These are phyloP conservation scores for Clonostachys sp. DNA, from an alignment of 2,329 filamentous ascomycete species.

Conservation along the genomic window DNA sequence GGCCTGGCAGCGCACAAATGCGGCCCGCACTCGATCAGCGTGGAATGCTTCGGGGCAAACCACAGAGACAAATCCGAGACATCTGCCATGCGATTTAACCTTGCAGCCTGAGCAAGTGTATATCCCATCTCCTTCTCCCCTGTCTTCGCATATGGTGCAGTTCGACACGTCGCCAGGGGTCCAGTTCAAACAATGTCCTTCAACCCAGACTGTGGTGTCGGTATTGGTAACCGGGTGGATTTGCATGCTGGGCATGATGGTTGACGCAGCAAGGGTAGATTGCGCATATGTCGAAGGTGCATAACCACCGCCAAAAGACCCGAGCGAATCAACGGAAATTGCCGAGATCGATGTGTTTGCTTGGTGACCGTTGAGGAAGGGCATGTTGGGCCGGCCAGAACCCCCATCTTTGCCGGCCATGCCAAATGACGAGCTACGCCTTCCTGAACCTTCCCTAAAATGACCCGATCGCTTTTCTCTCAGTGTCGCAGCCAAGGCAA, in stretches of 20 bases:
- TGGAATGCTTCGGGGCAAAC: constrained; percentile 61
- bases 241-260: constrained; percentile 81
- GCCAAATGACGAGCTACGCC: constrained; percentile 90
- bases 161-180: constrained; percentile 52
- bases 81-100: constrained; percentile 52
- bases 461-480: constrained; percentile 93
- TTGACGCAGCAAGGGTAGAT: constrained; percentile 80
- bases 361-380: constrained; percentile 66
- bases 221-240: constrained; percentile 76
- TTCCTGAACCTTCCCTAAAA: constrained; percentile 72
- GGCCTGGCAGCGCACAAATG: constrained; percentile 62
- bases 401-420: constrained; percentile 58
- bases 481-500: constrained; percentile 78
- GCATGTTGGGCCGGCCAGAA: constrained; percentile 61
- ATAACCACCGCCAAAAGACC: constrained; percentile 65
- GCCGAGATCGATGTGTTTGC: constrained; percentile 55
- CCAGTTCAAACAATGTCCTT: constrained; percentile 77
- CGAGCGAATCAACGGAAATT: constrained; percentile 56
- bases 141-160: constrained; percentile 75
- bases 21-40: constrained; percentile 55
- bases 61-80: constrained; percentile 57
- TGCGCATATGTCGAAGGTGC: constrained; percentile 81
- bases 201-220: constrained; percentile 76
- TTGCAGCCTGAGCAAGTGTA: constrained; percentile 69
- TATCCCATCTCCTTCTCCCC: constrained; percentile 65